These are phyloP conservation scores for Diversispora eburnea DNA, from an alignment of 192 early-diverging fungal genomes.

Conservation along the genomic window DNA sequence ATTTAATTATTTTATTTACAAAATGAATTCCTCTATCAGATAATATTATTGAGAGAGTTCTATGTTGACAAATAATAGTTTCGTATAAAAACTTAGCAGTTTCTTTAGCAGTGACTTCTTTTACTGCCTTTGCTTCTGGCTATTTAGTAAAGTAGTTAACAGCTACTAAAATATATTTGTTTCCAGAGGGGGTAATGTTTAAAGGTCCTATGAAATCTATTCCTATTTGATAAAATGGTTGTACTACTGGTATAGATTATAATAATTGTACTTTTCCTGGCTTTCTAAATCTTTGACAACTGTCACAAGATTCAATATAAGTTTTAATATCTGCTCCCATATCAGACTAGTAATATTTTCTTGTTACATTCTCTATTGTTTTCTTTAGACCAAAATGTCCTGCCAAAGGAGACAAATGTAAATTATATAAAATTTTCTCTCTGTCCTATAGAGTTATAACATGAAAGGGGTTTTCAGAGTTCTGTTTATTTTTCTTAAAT, in stretches of 20 bases:
- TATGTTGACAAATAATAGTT: too few relatives aligned
- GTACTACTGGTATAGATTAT: neutral
- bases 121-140: too few relatives aligned
- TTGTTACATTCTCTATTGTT: slow-evolving; percentile 7
- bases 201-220: slow-evolving; percentile 5
- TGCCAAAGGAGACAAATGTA: slow-evolving; percentile 10
- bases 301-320: slow-evolving; percentile 28
- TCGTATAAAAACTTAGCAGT: too few relatives aligned
- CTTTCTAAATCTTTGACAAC: slow-evolving; percentile 3
- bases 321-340: slow-evolving; percentile 21
- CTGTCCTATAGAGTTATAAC: too few relatives aligned
- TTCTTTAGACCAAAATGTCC: slow-evolving; percentile 28
- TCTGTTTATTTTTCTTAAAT: neutral
- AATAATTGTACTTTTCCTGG: neutral
- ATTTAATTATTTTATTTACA: too few relatives aligned
- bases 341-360: slow-evolving; percentile 20
- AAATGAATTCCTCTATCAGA: too few relatives aligned
- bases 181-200: neutral
- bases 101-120: too few relatives aligned
- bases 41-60: too few relatives aligned
- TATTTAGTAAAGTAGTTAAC: slow-evolving; percentile 6
- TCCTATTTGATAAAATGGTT: neutral
- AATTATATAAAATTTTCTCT: slow-evolving; percentile 6
- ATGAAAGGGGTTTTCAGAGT: neutral
- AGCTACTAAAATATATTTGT: slow-evolving; percentile 6